Evolutionary conservation across 2,329 filamentous ascomycete genomes (phyloP).

Genomic region (Hymenotorrendiella dingleyae): DNA sequence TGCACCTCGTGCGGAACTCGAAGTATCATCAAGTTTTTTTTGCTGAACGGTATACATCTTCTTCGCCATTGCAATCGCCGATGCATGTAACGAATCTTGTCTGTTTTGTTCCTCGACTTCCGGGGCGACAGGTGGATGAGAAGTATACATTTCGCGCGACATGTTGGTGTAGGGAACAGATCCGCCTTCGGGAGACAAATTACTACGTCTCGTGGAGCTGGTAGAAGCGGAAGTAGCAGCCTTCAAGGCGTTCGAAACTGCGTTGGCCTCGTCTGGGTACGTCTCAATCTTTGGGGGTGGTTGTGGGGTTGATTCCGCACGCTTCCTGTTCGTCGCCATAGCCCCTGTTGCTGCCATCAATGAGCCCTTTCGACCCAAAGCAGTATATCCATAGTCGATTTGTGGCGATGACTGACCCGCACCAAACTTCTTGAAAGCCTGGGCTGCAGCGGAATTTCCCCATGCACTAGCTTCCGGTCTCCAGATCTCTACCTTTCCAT

Average conservation of each 20-base stretch:
- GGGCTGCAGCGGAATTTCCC: constrained; percentile 64
- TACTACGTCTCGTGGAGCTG: constrained; percentile 11
- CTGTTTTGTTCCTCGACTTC: constrained; percentile 70
- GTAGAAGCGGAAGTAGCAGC: constrained; percentile 59
- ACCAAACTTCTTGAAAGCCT: constrained; percentile 54
- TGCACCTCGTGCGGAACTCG: constrained; percentile 23
- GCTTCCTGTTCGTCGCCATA: constrained; percentile 50
- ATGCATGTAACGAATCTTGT: constrained; percentile 69
- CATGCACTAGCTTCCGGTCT: constrained; percentile 37
- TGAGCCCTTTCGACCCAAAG: constrained; percentile 56
- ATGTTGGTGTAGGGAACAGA: constrained; percentile 64
- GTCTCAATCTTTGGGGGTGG: constrained; percentile 32
- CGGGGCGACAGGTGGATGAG: constrained; percentile 62
- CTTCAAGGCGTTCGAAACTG: constrained; percentile 62
- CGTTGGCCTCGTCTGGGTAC: constrained; percentile 53
- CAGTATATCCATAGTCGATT: constrained; percentile 40
- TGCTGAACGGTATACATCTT: constrained; percentile 74
- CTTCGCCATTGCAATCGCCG: constrained; percentile 83
- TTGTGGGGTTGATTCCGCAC: constrained; percentile 57
- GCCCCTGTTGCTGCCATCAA: constrained; percentile 72
- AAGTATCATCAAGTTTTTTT: constrained; percentile 36
- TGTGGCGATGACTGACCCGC: constrained; percentile 35
- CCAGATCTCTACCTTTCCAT: constrained; percentile 46
- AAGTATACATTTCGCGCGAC: constrained; percentile 70
- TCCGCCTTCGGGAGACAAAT: constrained; percentile 44